A percentile compares a stretch with the other conserved stretches of the same genome.
Conservation (phyloP, 257 asterid genomes). For the Solanum pinnatisectum region DNA sequence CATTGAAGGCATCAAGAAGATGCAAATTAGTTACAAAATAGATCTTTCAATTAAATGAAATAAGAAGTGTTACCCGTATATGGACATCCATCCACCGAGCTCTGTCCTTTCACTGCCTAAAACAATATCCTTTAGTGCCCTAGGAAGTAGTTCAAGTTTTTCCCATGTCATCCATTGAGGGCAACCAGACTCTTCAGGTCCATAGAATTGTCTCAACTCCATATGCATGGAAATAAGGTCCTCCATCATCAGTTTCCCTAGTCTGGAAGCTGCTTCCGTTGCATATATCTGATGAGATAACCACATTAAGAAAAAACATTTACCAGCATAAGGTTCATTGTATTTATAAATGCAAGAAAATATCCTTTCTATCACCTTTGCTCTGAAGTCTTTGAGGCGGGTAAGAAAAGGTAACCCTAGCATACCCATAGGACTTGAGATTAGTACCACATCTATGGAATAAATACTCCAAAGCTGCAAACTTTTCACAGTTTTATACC, state of each 20-base stretch:
- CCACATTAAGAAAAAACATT: slow-evolving; percentile 4
- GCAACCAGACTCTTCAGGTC: slow-evolving; percentile 38
- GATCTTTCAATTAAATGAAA: background rate
- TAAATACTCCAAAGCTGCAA: slow-evolving; percentile 52
- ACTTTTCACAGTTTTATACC: slow-evolving; percentile 43
- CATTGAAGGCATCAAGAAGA: too few relatives aligned
- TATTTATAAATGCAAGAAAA: background rate
- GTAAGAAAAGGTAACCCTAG: slow-evolving; percentile 81
- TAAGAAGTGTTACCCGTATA: slow-evolving; percentile 45
- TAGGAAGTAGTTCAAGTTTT: slow-evolving; percentile 57
- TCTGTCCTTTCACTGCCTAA: slow-evolving; percentile 40
- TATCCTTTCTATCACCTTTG: slow-evolving; percentile 41
- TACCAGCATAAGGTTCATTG: background rate
- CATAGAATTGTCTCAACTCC: slow-evolving; percentile 66
- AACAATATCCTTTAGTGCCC: slow-evolving; percentile 36
- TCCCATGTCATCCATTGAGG: slow-evolving; percentile 89
- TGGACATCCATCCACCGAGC: slow-evolving; percentile 73
- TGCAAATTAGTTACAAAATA: background rate
- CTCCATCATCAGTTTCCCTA: slow-evolving; percentile 75
- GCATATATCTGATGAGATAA: slow-evolving; percentile 51
- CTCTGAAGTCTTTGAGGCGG: slow-evolving; percentile 44
- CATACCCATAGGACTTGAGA: slow-evolving; percentile 74
- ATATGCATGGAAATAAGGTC: slow-evolving; percentile 75
- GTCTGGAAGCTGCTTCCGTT: slow-evolving; percentile 72
- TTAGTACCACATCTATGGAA: slow-evolving; percentile 59